Percentiles rank a stretch among this genome's conserved stretches.
phyloP scores from a whole-genome alignment of 345 rosid species.

The Citrus maxima region DNA sequence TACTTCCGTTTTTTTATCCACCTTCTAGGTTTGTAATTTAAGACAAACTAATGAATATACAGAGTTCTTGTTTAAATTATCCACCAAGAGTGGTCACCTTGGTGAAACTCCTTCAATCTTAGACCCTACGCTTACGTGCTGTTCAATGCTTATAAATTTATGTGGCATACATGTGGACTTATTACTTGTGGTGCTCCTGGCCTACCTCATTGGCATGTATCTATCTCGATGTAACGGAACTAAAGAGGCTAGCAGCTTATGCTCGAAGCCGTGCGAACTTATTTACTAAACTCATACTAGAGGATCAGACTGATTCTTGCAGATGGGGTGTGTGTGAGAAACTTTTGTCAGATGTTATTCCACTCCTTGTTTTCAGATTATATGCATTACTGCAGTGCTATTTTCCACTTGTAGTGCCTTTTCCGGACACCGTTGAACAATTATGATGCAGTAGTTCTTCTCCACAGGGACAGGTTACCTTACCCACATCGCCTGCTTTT shows the following conservation, averaged over 20 bases:
- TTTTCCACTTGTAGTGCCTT: conserved; percentile 16
- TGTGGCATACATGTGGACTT: neutral
- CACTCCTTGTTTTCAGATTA: conserved; percentile 6
- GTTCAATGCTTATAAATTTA: neutral
- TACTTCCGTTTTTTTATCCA: neutral
- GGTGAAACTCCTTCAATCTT: neutral
- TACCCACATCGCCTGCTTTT: conserved; percentile 74
- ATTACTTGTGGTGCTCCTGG: neutral
- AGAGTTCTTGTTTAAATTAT: neutral
- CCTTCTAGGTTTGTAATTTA: neutral
- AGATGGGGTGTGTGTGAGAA: conserved; percentile 75
- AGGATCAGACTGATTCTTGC: conserved; percentile 49
- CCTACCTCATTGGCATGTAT: no score
- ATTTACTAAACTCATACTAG: conserved; percentile 55
- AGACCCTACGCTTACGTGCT: neutral
- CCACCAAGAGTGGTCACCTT: neutral
- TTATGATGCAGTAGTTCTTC: conserved; percentile 85
- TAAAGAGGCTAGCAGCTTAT: conserved; percentile 76
- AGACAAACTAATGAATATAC: neutral
- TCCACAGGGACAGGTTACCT: conserved; percentile 71
- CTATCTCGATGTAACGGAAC: conserved; percentile 46
- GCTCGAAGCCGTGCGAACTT: conserved; percentile 83
- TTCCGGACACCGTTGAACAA: conserved; percentile 24
- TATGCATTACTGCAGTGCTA: neutral
- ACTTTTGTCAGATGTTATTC: neutral